Evolutionary conservation across 306 rosid species (phyloP).

Genomic region (Cyclanthera cordifolia): DNA sequence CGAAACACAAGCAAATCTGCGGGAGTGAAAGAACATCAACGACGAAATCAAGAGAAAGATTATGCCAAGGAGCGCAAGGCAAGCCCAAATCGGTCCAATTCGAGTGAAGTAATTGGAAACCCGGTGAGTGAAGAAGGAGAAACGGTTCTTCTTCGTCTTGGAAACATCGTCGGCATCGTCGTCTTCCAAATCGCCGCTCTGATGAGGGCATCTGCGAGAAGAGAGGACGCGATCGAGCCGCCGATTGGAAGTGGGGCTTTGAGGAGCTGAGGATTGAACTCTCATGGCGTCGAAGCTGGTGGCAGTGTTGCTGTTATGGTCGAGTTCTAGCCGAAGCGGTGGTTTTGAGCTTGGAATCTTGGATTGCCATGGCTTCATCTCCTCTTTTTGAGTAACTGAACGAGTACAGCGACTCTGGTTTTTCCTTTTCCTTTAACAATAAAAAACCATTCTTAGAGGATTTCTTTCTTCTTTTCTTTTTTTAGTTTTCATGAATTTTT

Average conservation of each 20-base stretch:
- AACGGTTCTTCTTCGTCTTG: constrained; percentile 48
- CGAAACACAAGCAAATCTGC: constrained; percentile 67
- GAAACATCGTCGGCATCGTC: constrained; percentile 27
- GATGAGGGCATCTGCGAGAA: constrained; percentile 48
- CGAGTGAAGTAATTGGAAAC: constrained; percentile 42
- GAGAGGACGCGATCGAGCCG: constrained; percentile 62
- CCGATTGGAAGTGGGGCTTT: constrained; percentile 19
- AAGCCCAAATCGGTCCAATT: constrained; percentile 29
- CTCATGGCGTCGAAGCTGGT: constrained; percentile 15
- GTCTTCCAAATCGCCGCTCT: constrained; percentile 21
- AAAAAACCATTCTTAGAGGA: background rate
- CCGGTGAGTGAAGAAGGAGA: constrained; percentile 36
- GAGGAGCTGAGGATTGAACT: constrained; percentile 16
- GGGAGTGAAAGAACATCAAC: constrained; percentile 43
- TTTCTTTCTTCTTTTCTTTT: too few species aligned
- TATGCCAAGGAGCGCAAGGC: constrained; percentile 26
- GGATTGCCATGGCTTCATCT: constrained; percentile 9
- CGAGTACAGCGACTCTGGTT: background rate
- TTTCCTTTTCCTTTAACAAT: background rate
- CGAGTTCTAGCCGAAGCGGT: background rate
- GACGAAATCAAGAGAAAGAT: constrained; percentile 26
- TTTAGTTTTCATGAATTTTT: too few species aligned
- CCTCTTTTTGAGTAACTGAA: background rate
- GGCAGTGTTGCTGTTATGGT: background rate
- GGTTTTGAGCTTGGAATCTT: background rate